These are phyloP conservation scores for Graphilbum ipis-grandicollis DNA, from an alignment of 2,329 filamentous ascomycete species.

Conservation along the genomic window DNA sequence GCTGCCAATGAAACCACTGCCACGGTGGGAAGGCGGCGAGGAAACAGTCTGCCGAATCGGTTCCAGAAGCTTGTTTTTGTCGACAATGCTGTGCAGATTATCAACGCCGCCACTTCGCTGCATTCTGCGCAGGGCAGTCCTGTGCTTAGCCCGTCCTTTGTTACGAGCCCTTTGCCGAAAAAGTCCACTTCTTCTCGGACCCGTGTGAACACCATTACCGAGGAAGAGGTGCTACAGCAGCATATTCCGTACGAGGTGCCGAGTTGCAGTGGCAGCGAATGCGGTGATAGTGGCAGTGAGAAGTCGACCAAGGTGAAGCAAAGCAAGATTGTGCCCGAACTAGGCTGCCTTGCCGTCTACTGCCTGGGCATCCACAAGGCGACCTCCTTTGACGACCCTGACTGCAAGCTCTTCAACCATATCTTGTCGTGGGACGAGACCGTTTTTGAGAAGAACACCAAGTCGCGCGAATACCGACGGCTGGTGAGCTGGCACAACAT, in stretches of 20 bases:
- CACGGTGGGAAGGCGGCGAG: slow-evolving; percentile 34
- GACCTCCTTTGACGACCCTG: slow-evolving; percentile 56
- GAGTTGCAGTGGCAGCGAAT: slow-evolving; percentile 53
- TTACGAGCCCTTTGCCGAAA: slow-evolving; percentile 24
- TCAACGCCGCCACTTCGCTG: slow-evolving; percentile 1
- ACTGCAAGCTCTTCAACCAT: slow-evolving; percentile 81
- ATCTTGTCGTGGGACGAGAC: slow-evolving; percentile 90
- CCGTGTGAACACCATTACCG: slow-evolving; percentile 39
- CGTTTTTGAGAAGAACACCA: slow-evolving; percentile 67
- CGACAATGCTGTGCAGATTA: slow-evolving; percentile 20
- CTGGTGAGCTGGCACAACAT: slow-evolving; percentile 80
- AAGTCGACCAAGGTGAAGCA: slow-evolving; percentile 40
- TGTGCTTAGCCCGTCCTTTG: slow-evolving; percentile 26
- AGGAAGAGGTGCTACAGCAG: slow-evolving; percentile 26
- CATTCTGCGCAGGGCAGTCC: slow-evolving; percentile 31
- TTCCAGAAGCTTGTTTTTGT: slow-evolving; percentile 44
- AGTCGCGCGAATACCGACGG: slow-evolving; percentile 57
- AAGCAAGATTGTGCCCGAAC: slow-evolving; percentile 71
- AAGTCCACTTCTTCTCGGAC: slow-evolving; percentile 30
- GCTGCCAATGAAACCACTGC: too few species aligned
- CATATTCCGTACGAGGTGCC: slow-evolving; percentile 21
- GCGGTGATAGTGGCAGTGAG: slow-evolving; percentile 56
- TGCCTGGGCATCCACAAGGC: slow-evolving; percentile 58
- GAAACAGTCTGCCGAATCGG: slow-evolving; percentile 63
- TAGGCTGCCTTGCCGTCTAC: slow-evolving; percentile 75